Base-by-base conservation (phyloP, 805 yeast genomes). In the Millerozyma acaciae region DNA sequence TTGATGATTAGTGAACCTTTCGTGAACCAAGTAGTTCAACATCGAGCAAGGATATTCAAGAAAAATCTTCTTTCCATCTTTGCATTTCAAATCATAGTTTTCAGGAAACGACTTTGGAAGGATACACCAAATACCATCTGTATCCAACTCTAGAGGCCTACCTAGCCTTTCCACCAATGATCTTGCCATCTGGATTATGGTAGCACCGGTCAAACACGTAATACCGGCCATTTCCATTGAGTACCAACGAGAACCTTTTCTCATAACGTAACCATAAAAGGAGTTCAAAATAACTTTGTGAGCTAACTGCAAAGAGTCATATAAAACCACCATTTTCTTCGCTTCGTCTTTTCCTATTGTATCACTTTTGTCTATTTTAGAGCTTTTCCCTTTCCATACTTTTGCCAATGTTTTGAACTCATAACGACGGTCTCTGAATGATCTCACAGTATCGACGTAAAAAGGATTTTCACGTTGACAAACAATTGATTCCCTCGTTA, bases 211-310 rank as follows among this genome's bases (percentile, higher is more conserved):
- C 30, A 89, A 70, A 71, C 98, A 94, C 0, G 99, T 93, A 13
- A 93, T 93, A 42, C 99, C 99, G 0, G 98, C 99, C 98, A 94
- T 93, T 58, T 93, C 98, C 93, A 93, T 88, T 0, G 98, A 93
- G 51, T 89, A 93, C 99, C 99, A 93, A 39, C 99, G 73, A 0
- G 98, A 93, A 24, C 98, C 99, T 51, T 93, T 93, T 60, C 99
- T 76, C 98, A 93, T 93, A 9, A 93, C 98, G 51, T 93, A 93
- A 31, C 99, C 99, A 50, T 93, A 93, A 55, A 93, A 93, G 0
- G 97, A 90, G 53, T 93, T 93, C 50, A 93, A 70, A 62, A 93
- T 93, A 52, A 90, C 97, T 52, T 93, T 93, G 57, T 93, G 97
- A 0, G 98, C 98, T 44, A 93, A 70, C 61, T 93, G 99, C 47